Percentiles rank a stretch among this genome's conserved stretches.
Conservation (phyloP, 2,329 filamentous ascomycete genomes). For the Calonectria pauciramosa region DNA sequence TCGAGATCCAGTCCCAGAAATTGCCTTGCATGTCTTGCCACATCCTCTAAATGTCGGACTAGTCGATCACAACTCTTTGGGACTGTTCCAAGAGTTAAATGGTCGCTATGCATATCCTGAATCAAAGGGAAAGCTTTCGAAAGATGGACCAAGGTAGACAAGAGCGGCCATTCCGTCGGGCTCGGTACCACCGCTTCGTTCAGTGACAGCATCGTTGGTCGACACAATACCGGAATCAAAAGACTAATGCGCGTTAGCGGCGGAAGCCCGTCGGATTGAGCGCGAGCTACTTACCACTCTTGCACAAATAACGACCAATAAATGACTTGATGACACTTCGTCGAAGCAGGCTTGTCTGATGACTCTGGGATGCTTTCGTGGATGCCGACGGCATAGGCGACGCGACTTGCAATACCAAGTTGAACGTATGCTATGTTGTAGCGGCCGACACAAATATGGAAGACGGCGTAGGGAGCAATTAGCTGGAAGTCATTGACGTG, state of each 20-base stretch:
- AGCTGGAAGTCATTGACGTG: background rate
- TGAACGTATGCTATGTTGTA: background rate
- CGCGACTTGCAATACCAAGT: background rate
- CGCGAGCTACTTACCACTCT: background rate
- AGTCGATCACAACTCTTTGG: background rate
- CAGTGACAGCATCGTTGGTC: background rate
- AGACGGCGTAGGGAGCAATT: background rate
- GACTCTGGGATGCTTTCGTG: background rate
- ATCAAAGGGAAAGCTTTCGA: background rate
- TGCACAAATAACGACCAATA: conserved; percentile 2
- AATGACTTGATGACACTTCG: background rate
- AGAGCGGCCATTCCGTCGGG: background rate
- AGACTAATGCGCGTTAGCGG: background rate
- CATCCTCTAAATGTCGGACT: background rate
- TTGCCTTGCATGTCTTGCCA: background rate
- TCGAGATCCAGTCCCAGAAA: background rate
- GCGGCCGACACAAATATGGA: background rate
- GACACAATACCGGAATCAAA: background rate
- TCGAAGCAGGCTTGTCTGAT: background rate
- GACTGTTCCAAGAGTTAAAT: background rate
- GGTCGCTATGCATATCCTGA: background rate
- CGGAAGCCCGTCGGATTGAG: no score
- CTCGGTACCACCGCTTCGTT: background rate
- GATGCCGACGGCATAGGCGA: background rate
- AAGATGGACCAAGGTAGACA: background rate